phyloP scores from a whole-genome alignment of 495 filamentous ascomycete species.

The Lasiosphaeria hispida region DNA sequence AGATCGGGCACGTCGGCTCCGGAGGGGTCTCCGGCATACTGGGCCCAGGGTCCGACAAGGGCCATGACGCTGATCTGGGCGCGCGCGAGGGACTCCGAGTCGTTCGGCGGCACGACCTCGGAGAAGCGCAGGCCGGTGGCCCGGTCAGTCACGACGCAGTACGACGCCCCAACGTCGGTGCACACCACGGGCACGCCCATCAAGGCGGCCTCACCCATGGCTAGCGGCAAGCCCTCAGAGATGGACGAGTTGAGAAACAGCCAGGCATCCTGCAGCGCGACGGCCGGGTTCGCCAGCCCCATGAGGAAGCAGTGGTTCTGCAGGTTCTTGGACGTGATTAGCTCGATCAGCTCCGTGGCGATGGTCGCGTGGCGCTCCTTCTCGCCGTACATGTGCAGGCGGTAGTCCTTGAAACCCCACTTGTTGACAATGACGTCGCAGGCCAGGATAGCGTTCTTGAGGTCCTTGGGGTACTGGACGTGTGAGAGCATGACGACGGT shows the following conservation, averaged over 20 bases:
- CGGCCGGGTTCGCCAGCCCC: conserved; percentile 44
- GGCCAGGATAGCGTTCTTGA: conserved; percentile 61
- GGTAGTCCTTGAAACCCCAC: conserved; percentile 64
- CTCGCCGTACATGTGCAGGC: conserved; percentile 62
- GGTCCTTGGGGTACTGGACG: conserved; percentile 63
- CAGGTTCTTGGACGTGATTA: conserved; percentile 60
- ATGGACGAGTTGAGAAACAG: conserved; percentile 66
- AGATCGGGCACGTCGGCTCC: conserved; percentile 42
- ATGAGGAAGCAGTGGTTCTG: conserved; percentile 49
- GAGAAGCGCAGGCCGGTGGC: conserved; percentile 56
- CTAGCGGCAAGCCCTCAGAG: conserved; percentile 62
- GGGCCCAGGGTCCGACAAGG: conserved; percentile 57
- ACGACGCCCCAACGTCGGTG: conserved; percentile 65
- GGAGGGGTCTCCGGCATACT: conserved; percentile 49
- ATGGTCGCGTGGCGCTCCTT: conserved; percentile 60
- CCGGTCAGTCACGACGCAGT: conserved; percentile 58
- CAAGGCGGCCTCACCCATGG: conserved; percentile 60
- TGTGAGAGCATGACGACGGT: conserved; percentile 64
- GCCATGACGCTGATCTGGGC: conserved; percentile 62
- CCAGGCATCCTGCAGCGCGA: conserved; percentile 59
- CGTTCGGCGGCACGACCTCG: conserved; percentile 61
- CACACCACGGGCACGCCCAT: conserved; percentile 62
- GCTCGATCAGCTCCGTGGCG: conserved; percentile 60
- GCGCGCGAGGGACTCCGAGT: conserved; percentile 53
- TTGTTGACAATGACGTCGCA: conserved; percentile 66